phyloP scores from a whole-genome alignment of 352 stramenopile species.

The Pythium catenulatum region DNA sequence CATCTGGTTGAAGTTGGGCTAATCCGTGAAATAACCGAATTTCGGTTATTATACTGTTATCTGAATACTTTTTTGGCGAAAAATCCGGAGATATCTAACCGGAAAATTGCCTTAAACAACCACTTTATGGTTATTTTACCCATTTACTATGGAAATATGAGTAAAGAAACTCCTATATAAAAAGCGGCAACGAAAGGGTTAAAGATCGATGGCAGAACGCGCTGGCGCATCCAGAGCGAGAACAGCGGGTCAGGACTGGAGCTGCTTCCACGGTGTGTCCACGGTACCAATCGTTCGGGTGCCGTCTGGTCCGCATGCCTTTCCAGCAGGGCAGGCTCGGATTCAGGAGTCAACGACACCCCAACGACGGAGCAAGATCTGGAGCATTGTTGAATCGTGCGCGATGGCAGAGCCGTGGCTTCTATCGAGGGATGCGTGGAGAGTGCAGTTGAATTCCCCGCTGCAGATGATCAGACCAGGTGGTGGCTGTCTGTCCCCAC shows the following conservation, averaged over 20 bases:
- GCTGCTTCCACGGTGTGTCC: background rate
- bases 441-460: constrained; percentile 41
- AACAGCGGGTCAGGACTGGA: background rate
- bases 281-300: constrained; percentile 29
- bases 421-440: background rate
- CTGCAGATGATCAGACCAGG: no score
- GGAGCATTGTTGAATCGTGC: background rate
- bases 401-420: background rate
- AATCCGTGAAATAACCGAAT: no score
- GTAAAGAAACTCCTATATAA: no score
- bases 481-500: no score
- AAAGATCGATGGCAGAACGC: background rate
- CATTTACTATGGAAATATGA: no score
- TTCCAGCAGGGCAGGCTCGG: background rate
- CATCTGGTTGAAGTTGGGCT: no score
- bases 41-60: no score
- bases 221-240: background rate
- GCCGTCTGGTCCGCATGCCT: constrained; percentile 18
- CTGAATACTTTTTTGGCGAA: no score
- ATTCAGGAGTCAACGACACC: background rate
- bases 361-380: background rate
- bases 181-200: no score
- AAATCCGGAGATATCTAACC: no score
- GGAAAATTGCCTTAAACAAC: no score
- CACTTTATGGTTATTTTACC: no score